Base-by-base conservation (phyloP, 352 stramenopile species). In the Globisporangium spiculum region DNA sequence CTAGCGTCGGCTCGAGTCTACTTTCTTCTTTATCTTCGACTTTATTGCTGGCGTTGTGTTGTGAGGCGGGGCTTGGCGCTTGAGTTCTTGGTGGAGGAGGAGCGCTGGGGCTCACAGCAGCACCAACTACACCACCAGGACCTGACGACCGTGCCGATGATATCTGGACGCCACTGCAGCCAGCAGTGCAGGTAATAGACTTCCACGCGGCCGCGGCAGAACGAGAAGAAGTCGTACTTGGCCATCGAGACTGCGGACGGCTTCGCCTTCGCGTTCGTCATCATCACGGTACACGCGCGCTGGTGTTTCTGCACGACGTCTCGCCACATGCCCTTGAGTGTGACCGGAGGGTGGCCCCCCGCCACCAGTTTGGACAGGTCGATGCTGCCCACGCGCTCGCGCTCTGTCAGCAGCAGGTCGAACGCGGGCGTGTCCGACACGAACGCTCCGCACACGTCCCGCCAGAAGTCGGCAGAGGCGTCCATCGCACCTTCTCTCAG, bases 101-200 rank as follows among this genome's bases (percentile, higher is more conserved):
- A 16, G 9, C 20, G 48, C 8, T 55, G 20, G n/a, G 48, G 8
- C 3, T 16, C 20, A 22, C 3, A 5, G n/a, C 6, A 34, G 4
- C 38, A 18, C 30, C 30, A 32, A 32, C 30, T 32, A 4, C 9
- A 34, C 4, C 24, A 34, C 8, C 34, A 41, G 34, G 34, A 14
- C 9, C 34, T 5, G 24, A 9, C 7, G 7, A 57, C 22, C 26
- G 52, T n/a, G 24, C 3, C 22, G 16, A 14, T 27, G n/a, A 62
- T 20, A 9, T 62, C 27, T 5, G 56, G 56, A 9, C 8, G 56
- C 12, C 56, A n/a, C 32, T 52, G 20, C 20, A 62, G 56, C 56
- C 34, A 62, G 56, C 56, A 62, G 56, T 52, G 34, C 56, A 62
- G 56, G 34, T 50, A 62, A n/a, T 50, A 27, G 7, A 27, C 34